Base-by-base conservation (phyloP, 805 yeast genomes). In the Monosporozyma aerobia region DNA sequence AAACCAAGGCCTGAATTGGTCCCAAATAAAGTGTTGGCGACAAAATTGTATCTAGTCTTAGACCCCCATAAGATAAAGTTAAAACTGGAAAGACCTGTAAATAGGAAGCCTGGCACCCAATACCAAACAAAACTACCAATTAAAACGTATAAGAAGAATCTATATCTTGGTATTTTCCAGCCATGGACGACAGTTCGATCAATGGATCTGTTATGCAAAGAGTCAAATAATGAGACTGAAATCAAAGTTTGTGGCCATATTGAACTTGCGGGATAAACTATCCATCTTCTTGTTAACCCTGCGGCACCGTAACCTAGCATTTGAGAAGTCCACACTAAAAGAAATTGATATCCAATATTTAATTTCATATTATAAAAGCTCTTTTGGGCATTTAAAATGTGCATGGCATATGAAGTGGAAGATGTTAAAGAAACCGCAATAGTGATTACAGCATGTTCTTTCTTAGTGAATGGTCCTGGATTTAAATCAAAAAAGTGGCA, bases 51-150 rank as follows among this genome's bases (percentile, higher is more conserved):
- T 55, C 69, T 64, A 14, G 68, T 66, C 49, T 59, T 60, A 25
- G 68, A 54, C 44, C 64, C 67, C 72, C 73, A 69, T n/a, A 67
- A 53, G 25, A 71, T 59, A 52, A 73, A 64, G n/a, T 75, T 77
- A 67, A 85, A 84, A 59, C 77, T 77, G 0, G 82, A 74, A 52
- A 85, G 72, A 1, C 81, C 87, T 14, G 72, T 69, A 69, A 82
- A 82, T 25, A 85, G 70, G 60, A 73, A 83, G 52, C 82, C 85
- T 3, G 89, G 88, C 57, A 85, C 68, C 81, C 85, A 83, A 60
- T 79, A 80, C 77, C 82, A 83, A 3, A 75, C 56, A 58, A 82
- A 81, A 25, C 75, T 63, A n/a, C 67, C 63, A 14, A 59, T 49
- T 50, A 79, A 71, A 2, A 72, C 72, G 37, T 70, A 50, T 32